A percentile compares a stretch with the other conserved stretches of the same genome.
Conservation (phyloP, 225 moss, liverwort and hornwort genomes). For the Sphagnum contortum region DNA sequence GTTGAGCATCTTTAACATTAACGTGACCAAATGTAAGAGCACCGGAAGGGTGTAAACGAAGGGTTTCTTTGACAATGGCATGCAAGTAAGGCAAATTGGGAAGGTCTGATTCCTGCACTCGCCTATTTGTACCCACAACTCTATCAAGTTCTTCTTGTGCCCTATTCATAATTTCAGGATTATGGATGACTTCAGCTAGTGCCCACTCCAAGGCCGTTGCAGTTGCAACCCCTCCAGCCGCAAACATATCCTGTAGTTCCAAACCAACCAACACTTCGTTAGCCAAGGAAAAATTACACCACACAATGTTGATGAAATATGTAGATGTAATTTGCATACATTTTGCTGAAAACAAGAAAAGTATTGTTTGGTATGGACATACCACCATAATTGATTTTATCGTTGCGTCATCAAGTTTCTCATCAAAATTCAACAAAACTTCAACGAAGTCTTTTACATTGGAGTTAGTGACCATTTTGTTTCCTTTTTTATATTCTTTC, state of each 20-base stretch:
- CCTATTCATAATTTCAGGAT: background rate
- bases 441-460: background rate
- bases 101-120: too few species aligned
- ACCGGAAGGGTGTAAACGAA: too few species aligned
- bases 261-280: background rate
- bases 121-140: too few species aligned
- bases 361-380: background rate
- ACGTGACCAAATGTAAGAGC: too few species aligned
- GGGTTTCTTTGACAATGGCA: too few species aligned
- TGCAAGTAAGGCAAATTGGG: too few species aligned
- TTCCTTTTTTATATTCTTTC: background rate
- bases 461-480: too few species aligned
- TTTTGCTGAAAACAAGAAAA: background rate
- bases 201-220: conserved; percentile 1
- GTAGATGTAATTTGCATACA: too few species aligned
- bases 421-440: background rate
- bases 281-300: background rate
- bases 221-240: background rate
- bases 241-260: background rate
- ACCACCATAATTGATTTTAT: background rate
- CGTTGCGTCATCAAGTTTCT: background rate
- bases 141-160: too few species aligned
- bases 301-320: background rate
- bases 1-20: too few species aligned
- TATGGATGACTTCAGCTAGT: background rate